Percentiles rank a stretch among this genome's conserved stretches.
phyloP scores from a whole-genome alignment of 2,329 filamentous ascomycete species.

The Pyrenochaeta sp. region DNA sequence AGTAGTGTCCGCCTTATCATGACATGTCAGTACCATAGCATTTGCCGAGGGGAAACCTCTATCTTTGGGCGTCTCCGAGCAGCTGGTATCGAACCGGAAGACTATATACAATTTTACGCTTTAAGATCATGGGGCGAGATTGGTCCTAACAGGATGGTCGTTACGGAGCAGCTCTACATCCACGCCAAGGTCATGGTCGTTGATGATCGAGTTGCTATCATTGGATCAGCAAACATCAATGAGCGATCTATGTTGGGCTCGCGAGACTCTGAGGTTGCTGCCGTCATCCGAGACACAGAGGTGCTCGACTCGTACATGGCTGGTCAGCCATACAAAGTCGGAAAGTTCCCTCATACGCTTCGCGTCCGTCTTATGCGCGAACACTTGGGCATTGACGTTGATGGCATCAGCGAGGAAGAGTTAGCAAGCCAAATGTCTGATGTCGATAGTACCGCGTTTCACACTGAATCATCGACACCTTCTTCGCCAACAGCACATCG shows the following conservation, averaged over 20 bases:
- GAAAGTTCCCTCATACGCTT: conserved; percentile 89
- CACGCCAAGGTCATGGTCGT: conserved; percentile 97
- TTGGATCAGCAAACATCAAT: conserved; percentile 98
- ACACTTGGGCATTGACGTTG: conserved; percentile 93
- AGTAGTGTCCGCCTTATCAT: conserved; percentile 95
- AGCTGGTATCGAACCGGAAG: conserved; percentile 86
- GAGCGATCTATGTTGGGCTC: conserved; percentile 94
- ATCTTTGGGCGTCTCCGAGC: conserved; percentile 88
- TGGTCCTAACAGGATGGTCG: conserved; percentile 79
- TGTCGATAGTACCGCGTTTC: conserved; percentile 74
- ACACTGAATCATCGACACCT: conserved; percentile 46
- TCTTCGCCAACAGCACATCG: conserved; percentile 45
- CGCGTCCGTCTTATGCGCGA: conserved; percentile 95
- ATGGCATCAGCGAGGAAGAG: conserved; percentile 69
- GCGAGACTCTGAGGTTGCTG: conserved; percentile 90
- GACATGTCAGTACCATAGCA: conserved; percentile 96
- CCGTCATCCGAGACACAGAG: conserved; percentile 89
- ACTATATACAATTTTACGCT: conserved; percentile 95
- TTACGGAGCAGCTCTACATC: conserved; percentile 97
- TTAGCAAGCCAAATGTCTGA: conserved; percentile 45
- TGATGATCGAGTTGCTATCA: conserved; percentile 90
- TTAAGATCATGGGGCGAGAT: conserved; percentile 92
- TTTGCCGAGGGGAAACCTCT: conserved; percentile 89
- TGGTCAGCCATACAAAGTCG: conserved; percentile 86
- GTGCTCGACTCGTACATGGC: conserved; percentile 94